Percentiles rank a stretch among this genome's conserved stretches.
Evolutionary conservation across 306 rosid species (phyloP).

Genomic region (Begonia peltatifolia): DNA sequence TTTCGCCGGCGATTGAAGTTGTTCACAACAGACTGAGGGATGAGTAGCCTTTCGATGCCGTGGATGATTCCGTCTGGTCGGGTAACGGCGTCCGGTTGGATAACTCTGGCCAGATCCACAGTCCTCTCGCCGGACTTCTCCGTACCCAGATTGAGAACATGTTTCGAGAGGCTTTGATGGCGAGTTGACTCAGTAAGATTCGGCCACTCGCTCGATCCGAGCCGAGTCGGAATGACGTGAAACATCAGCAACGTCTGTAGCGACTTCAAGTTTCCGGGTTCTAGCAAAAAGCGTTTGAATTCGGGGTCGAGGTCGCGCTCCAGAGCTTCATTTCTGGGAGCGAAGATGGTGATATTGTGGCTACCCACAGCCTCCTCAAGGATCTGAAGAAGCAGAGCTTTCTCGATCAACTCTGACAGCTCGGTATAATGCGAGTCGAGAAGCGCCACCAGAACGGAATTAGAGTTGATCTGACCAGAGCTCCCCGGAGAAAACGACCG

Average conservation of each 20-base stretch:
- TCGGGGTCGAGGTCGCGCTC: conserved; percentile 21
- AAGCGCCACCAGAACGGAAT: conserved; percentile 18
- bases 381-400: conserved; percentile 11
- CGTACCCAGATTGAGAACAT: conserved; percentile 5
- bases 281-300: conserved; percentile 17
- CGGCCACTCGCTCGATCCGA: conserved; percentile 12
- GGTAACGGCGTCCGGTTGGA: conserved; percentile 12
- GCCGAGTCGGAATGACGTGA: conserved; percentile 16
- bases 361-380: conserved; percentile 14
- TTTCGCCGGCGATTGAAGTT: conserved; percentile 18
- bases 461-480: conserved; percentile 17
- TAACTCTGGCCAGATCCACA: conserved; percentile 13
- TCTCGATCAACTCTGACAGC: conserved; percentile 19
- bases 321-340: conserved; percentile 18
- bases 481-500: conserved; percentile 1
- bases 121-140: conserved; percentile 12
- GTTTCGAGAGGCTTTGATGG: conserved; percentile 4
- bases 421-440: conserved; percentile 21
- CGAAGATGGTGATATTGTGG: conserved; percentile 18
- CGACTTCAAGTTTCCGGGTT: conserved; percentile 15
- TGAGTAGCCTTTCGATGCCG: conserved; percentile 17
- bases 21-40: conserved; percentile 15
- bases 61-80: conserved; percentile 18
- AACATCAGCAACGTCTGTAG: conserved; percentile 13
- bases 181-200: conserved; percentile 5